Percentiles rank a stretch among this genome's conserved stretches.
phyloP scores from a whole-genome alignment of 2,329 filamentous ascomycete genomes.

The Sordariomycetes sp. region DNA sequence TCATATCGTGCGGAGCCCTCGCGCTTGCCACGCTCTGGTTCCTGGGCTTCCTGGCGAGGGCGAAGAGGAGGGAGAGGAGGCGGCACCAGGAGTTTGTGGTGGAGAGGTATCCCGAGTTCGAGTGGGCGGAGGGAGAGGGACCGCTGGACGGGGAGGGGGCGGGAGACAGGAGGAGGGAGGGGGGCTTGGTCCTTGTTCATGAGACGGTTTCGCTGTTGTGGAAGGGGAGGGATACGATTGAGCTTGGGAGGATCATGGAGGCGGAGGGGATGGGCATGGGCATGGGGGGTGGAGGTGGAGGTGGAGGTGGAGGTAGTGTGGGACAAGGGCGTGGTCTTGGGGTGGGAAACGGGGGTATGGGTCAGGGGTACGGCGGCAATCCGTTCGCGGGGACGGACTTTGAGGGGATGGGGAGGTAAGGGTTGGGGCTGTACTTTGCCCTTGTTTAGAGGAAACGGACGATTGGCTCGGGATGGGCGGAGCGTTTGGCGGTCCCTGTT shows the following conservation, averaged over 20 bases:
- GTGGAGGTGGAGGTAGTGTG: not conserved
- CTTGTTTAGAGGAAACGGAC: not conserved
- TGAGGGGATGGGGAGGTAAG: not conserved
- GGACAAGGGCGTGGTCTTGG: not conserved
- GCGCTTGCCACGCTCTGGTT: constrained; percentile 16
- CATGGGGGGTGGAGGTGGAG: not conserved
- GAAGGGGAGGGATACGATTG: constrained; percentile 15
- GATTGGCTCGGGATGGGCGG: not conserved
- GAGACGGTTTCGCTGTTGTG: constrained; percentile 21
- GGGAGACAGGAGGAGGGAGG: constrained; percentile 7
- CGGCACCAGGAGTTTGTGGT: constrained; percentile 18
- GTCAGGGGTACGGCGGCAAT: not conserved
- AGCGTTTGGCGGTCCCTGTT: not conserved
- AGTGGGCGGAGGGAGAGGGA: constrained; percentile 12
- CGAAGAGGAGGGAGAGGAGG: constrained; percentile 14
- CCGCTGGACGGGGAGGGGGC: constrained; percentile 6
- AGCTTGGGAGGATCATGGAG: constrained; percentile 1
- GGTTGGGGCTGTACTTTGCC: not conserved
- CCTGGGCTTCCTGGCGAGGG: constrained; percentile 18
- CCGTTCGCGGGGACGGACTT: constrained; percentile 3
- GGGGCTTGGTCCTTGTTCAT: constrained; percentile 19
- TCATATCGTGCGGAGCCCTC: constrained; percentile 17
- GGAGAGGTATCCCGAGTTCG: constrained; percentile 20
- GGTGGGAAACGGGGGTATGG: not conserved
- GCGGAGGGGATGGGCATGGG: not conserved